These are phyloP conservation scores for Ceratocystis destructans DNA, from an alignment of 2,329 filamentous ascomycete species.

Conservation along the genomic window DNA sequence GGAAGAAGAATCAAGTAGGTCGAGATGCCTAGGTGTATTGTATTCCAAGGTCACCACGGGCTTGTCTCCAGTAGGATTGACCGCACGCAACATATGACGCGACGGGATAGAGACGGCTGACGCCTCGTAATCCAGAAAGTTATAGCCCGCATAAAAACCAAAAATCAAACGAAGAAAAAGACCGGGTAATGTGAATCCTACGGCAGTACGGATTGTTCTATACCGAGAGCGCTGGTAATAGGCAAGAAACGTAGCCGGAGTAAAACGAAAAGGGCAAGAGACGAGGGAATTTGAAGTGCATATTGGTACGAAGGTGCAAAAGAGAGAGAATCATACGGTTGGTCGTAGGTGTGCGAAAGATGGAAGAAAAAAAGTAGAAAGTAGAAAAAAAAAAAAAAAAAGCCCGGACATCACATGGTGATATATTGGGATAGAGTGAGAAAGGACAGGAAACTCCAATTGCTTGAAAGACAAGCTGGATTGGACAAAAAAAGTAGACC, in stretches of 20 bases:
- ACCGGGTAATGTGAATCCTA: background rate
- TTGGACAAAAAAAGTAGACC: background rate
- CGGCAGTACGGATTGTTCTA: background rate
- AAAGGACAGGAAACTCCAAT: constrained; percentile 3
- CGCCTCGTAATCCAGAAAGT: background rate
- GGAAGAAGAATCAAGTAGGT: constrained; percentile 9
- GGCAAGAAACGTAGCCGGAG: background rate
- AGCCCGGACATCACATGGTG: constrained; percentile 3
- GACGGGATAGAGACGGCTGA: background rate
- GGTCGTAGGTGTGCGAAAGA: background rate
- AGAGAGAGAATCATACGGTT: background rate
- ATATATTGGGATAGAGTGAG: background rate
- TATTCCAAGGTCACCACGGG: background rate
- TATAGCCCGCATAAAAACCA: background rate
- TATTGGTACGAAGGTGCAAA: background rate
- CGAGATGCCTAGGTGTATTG: background rate
- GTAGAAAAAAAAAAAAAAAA: constrained; percentile 7
- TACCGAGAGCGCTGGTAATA: background rate
- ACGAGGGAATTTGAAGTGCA: background rate
- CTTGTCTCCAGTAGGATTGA: background rate
- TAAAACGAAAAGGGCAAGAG: background rate
- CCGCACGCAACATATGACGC: background rate
- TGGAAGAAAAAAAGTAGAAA: constrained; percentile 11
- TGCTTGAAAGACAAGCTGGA: background rate
- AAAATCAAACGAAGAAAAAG: background rate